Evolutionary conservation across 306 rosid genomes (phyloP).

Genomic region (Dryas alaskensis): DNA sequence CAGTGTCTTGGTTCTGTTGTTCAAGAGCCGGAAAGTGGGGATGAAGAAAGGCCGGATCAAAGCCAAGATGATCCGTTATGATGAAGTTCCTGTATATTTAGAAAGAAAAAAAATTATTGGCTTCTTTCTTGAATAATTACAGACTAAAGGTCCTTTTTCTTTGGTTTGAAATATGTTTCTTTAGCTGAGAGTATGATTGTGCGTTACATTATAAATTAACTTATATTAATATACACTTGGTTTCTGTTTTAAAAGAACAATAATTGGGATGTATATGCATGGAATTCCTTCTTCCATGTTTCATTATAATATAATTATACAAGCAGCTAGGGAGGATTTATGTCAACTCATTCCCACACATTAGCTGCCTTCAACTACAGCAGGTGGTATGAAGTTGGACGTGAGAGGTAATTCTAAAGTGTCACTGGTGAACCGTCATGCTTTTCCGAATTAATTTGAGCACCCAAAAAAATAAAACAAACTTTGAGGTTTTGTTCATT

Average conservation of each 20-base stretch:
- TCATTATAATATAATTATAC: no score
- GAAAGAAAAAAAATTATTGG: neutral
- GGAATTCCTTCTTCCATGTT: neutral
- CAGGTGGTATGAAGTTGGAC: no score
- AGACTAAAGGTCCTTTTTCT: constrained; percentile 16
- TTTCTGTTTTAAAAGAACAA: no score
- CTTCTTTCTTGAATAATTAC: constrained; percentile 22
- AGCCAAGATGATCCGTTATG: constrained; percentile 48
- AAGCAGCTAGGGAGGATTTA: no score
- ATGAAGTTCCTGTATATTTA: constrained; percentile 25
- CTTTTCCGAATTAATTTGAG: no score
- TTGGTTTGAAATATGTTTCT: constrained; percentile 8
- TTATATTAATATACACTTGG: constrained; percentile 10
- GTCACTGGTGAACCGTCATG: no score
- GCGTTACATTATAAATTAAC: neutral
- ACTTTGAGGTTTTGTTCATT: no score
- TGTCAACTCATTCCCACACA: no score
- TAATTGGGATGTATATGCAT: neutral
- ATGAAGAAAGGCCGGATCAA: constrained; percentile 56
- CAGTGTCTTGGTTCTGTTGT: constrained; percentile 41
- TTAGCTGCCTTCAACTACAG: no score
- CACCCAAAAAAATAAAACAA: no score
- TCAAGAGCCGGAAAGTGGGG: constrained; percentile 56
- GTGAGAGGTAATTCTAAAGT: no score
- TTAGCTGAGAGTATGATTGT: constrained; percentile 7